Conservation (phyloP, 2,329 filamentous ascomycete species). For the Aciculosporium take region DNA sequence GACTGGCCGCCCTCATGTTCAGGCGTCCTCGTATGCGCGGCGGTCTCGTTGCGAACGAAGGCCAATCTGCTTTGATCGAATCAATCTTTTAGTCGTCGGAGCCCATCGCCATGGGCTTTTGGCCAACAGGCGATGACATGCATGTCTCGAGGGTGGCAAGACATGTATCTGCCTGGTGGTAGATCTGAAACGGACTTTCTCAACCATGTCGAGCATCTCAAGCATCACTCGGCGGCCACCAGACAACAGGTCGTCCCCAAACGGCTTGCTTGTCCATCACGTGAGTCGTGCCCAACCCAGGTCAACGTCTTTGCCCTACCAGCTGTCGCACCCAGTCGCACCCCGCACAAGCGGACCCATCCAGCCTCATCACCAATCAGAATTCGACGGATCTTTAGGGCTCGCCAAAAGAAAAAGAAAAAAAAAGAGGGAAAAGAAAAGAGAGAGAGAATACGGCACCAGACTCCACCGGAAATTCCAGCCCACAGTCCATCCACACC, state of each 20-base stretch:
- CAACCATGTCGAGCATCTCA: no score
- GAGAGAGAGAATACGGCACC: not conserved
- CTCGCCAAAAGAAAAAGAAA: constrained; percentile 19
- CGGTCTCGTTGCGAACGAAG: no score
- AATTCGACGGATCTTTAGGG: constrained; percentile 20
- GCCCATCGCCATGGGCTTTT: no score
- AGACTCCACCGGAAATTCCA: constrained; percentile 24
- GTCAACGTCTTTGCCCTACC: constrained; percentile 5
- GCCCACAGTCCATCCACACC: not conserved
- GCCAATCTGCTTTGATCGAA: no score
- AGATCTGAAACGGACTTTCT: no score
- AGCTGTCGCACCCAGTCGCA: not conserved
- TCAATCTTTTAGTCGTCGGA: no score
- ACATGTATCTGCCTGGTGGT: no score
- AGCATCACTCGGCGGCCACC: not conserved
- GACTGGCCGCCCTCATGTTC: no score
- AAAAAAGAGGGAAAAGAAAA: not conserved
- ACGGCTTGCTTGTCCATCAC: constrained; percentile 10
- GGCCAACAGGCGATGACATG: no score
- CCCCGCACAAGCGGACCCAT: constrained; percentile 5
- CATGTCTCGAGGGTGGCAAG: no score
- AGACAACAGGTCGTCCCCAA: not conserved
- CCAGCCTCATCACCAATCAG: not conserved
- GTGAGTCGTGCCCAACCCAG: constrained; percentile 28
- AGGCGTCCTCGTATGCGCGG: no score